Percentiles rank a stretch among this genome's conserved stretches.
phyloP scores from a whole-genome alignment of 192 early-diverging fungal genomes.

The Funneliformis mosseae region DNA sequence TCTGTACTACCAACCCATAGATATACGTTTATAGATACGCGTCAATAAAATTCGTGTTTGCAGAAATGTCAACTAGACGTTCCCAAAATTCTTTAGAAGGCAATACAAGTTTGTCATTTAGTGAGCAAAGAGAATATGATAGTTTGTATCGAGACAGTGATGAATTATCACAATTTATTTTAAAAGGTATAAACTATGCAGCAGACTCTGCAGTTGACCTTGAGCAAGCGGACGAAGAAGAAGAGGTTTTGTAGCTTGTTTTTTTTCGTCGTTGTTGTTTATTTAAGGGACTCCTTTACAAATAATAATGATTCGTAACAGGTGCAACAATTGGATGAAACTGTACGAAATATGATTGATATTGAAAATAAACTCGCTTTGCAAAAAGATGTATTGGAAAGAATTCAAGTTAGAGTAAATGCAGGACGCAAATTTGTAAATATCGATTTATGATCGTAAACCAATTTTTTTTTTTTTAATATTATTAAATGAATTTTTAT shows the following conservation, averaged over 20 bases:
- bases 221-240: neutral
- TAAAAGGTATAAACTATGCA: neutral
- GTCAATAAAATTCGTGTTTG: too few relatives aligned
- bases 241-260: neutral
- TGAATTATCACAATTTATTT: neutral
- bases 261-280: neutral
- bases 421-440: slow-evolving; percentile 37
- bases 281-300: neutral
- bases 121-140: neutral
- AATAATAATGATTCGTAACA: neutral
- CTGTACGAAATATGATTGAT: slow-evolving; percentile 29
- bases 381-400: slow-evolving; percentile 14
- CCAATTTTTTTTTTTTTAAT: neutral
- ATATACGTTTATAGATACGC: too few relatives aligned
- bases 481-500: too few relatives aligned
- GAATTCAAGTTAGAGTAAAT: neutral
- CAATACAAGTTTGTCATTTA: neutral
- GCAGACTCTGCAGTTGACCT: slow-evolving; percentile 11
- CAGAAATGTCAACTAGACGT: neutral
- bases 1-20: too few relatives aligned
- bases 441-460: neutral
- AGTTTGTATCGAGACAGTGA: slow-evolving; percentile 2
- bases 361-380: slow-evolving; percentile 20
- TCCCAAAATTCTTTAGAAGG: neutral
- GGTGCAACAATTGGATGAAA: slow-evolving; percentile 24